Percentiles rank a stretch among this genome's conserved stretches.
These are phyloP conservation scores for Hyaloscypha finlandica DNA, from an alignment of 495 filamentous ascomycete genomes.

Conservation along the genomic window DNA sequence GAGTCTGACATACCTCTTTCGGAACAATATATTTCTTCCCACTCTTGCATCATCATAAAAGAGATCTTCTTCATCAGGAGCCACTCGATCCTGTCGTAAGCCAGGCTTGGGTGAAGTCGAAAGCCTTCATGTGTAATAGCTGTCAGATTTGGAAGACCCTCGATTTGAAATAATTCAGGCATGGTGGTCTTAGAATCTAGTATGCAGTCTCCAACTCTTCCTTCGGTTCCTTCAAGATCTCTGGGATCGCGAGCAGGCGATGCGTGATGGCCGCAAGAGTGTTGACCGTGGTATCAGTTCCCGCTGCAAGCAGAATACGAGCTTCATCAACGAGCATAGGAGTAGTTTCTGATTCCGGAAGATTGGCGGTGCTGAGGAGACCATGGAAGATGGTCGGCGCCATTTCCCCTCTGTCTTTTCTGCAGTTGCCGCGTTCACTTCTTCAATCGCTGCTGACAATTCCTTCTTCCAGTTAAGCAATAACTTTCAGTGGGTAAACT, in stretches of 20 bases:
- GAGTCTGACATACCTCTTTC: constrained; percentile 2
- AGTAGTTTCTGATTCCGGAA: constrained; percentile 26
- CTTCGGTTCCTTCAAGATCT: constrained; percentile 30
- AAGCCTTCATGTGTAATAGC: constrained; percentile 21
- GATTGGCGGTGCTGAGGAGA: constrained; percentile 12
- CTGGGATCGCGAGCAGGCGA: constrained; percentile 34
- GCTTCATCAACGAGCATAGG: constrained; percentile 35
- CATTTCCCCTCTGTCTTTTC: neutral
- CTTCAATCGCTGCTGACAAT: too few relatives aligned
- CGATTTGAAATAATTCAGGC: constrained; percentile 42
- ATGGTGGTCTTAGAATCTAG: constrained; percentile 16
- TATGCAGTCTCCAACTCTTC: constrained; percentile 30
- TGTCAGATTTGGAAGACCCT: constrained; percentile 26
- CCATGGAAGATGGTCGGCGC: constrained; percentile 15
- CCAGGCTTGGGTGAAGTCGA: constrained; percentile 35
- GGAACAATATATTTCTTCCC: constrained; percentile 14
- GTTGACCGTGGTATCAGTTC: constrained; percentile 33
- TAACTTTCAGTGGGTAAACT: too few relatives aligned
- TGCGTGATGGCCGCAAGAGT: constrained; percentile 23
- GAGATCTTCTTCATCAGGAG: constrained; percentile 32
- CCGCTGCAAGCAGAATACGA: constrained; percentile 33
- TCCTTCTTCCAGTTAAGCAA: too few relatives aligned
- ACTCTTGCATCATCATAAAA: neutral
- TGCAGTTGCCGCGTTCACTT: neutral
- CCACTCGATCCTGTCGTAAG: constrained; percentile 34